Evolutionary conservation across 345 rosid species (phyloP), one percentile per base, ranked within the genome.

Genomic region (Pelargonium nanum): DNA sequence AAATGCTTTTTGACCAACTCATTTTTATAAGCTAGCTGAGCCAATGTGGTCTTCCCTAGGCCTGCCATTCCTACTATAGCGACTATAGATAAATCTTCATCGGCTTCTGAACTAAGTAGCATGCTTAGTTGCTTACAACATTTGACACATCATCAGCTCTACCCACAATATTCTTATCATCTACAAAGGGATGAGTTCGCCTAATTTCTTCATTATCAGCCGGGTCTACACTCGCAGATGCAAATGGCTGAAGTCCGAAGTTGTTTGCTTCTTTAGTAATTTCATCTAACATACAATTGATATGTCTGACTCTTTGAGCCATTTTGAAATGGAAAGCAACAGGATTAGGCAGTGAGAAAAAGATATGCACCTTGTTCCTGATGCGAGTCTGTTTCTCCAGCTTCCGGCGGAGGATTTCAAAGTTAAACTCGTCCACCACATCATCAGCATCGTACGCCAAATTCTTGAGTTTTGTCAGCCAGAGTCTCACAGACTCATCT

Each of bases 11-110:
- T 24, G 0, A 28, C 72, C 19, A 62, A 22, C 19, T 58, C 5
- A 17, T 26, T 56, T 25, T 62, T 23, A 32, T 23, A 53, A 25
- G 63, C 58, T 16, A 54, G 34, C 52, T 69, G 54, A 6, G 73
- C 73, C 1, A 64, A 22, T 16, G 68, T 63, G 15, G 73, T 69
- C 54, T 69, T 69, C 24, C 73, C 68, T 13, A 69, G 45, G 9
- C 73, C 73, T 17, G 32, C 61, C 55, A 40, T 58, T 12, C 73
- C 73, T 20, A 54, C 56, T 8, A 69, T 53, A 6, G 73, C 26
- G 23, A 69, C 22, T 1, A 69, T 58, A 21, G 63, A 52, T 10
- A 54, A 17, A 1, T 2, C 19, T 5, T 59, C 53, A 4, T 40
- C 32, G 4, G 2, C 5, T 0, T 4, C n/a, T 7, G 52, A 4